A percentile compares a stretch with the other conserved stretches of the same genome.
Conservation (phyloP, 2,329 filamentous ascomycete genomes). For the Thelonectria discophora region DNA sequence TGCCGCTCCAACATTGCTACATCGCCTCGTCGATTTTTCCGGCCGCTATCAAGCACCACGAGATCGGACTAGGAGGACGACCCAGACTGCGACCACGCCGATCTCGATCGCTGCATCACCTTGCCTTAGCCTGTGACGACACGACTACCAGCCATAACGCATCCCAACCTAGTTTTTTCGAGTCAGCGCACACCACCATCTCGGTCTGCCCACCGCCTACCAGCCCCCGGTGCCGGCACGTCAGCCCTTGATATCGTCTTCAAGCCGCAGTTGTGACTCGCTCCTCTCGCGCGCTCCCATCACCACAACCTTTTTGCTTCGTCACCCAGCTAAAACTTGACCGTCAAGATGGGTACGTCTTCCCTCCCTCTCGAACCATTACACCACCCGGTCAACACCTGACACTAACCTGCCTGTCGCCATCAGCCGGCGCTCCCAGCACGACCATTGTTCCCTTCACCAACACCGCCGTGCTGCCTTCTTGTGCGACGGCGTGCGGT, state of each 20-base stretch:
- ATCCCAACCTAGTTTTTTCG: not conserved
- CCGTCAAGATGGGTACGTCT: slow-evolving; percentile 51
- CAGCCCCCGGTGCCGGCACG: slow-evolving; percentile 10
- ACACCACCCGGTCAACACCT: slow-evolving; percentile 34
- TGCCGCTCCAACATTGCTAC: not conserved
- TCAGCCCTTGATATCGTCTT: not conserved
- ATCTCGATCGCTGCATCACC: not conserved
- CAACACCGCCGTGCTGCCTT: slow-evolving; percentile 59
- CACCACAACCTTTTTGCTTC: not conserved
- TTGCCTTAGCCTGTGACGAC: slow-evolving; percentile 22
- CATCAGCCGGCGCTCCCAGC: slow-evolving; percentile 34
- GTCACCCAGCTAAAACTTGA: slow-evolving; percentile 5
- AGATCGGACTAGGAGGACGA: not conserved
- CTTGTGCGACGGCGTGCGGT: slow-evolving; percentile 68
- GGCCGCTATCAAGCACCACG: not conserved
- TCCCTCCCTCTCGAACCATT: not conserved
- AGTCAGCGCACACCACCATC: slow-evolving; percentile 17
- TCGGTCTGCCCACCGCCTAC: slow-evolving; percentile 6
- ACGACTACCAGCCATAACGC: slow-evolving; percentile 16
- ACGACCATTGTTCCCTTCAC: slow-evolving; percentile 67
- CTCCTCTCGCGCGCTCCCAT: not conserved
- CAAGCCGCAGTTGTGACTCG: not conserved
- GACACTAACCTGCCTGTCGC: slow-evolving; percentile 26
- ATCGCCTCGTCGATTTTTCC: slow-evolving; percentile 4
- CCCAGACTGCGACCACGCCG: not conserved